Percentiles rank a stretch among this genome's conserved stretches.
Conservation (phyloP, 139 green algal genomes). For the Coelastrella sp. region DNA sequence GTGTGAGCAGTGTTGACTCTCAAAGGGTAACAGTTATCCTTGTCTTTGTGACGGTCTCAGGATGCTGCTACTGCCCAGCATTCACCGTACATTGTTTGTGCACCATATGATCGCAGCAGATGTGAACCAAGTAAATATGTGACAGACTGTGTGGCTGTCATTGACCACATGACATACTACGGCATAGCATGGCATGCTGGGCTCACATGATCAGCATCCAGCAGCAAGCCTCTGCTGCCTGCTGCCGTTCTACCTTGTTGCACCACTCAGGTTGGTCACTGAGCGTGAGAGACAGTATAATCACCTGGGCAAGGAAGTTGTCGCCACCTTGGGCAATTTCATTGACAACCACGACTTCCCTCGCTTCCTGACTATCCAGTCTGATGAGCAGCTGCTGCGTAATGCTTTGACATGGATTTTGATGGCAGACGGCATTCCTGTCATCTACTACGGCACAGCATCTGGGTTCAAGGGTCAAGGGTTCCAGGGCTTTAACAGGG, state of each 20-base stretch:
- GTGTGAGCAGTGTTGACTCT: background rate
- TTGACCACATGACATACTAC: no score
- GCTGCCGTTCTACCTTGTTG: no score
- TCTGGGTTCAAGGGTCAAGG: background rate
- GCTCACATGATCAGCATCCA: no score
- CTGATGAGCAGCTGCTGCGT: background rate
- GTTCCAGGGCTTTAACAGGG: background rate
- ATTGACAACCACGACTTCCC: conserved; percentile 41
- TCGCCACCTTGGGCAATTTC: conserved; percentile 15
- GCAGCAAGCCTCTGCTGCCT: no score
- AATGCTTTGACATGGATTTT: conserved; percentile 18
- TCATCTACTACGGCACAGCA: conserved; percentile 22
- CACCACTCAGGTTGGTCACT: conserved; percentile 9
- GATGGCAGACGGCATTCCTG: conserved; percentile 25
- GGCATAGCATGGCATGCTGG: background rate
- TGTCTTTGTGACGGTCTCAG: background rate
- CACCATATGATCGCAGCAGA: no score
- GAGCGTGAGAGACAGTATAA: conserved; percentile 4
- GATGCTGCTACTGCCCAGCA: no score
- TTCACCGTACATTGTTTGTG: no score
- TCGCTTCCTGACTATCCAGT: conserved; percentile 12
- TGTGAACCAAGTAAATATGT: no score
- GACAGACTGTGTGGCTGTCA: no score
- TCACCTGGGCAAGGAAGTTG: background rate
- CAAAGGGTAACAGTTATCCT: background rate